These are phyloP conservation scores for Delonix regia DNA, from an alignment of 306 rosid species.

Conservation along the genomic window DNA sequence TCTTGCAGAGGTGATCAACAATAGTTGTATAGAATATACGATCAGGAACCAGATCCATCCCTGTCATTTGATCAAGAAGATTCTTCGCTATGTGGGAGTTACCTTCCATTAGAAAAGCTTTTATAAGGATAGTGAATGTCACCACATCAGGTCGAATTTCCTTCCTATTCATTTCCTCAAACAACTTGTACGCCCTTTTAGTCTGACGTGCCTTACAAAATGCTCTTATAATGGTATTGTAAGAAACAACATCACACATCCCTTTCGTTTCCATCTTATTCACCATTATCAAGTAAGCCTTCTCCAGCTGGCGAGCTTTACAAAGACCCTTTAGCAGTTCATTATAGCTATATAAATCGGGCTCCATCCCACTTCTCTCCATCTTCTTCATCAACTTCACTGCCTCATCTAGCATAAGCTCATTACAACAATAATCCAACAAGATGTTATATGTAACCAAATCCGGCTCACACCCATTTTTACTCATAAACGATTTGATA, in stretches of 20 bases:
- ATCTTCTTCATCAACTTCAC: conserved; percentile 64
- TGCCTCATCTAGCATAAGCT: conserved; percentile 66
- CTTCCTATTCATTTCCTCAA: conserved; percentile 76
- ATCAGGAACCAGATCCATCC: conserved; percentile 65
- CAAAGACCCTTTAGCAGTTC: conserved; percentile 76
- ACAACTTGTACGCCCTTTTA: conserved; percentile 71
- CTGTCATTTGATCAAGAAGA: conserved; percentile 73
- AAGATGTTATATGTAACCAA: conserved; percentile 82
- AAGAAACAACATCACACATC: conserved; percentile 76
- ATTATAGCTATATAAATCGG: conserved; percentile 81
- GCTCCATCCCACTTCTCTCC: conserved; percentile 73
- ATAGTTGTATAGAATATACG: conserved; percentile 66
- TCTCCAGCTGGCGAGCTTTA: conserved; percentile 59
- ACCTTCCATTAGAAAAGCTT: conserved; percentile 76
- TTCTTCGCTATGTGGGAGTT: conserved; percentile 58
- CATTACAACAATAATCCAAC: conserved; percentile 81
- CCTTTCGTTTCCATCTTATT: conserved; percentile 68
- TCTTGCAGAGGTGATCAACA: conserved; percentile 70
- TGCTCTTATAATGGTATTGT: conserved; percentile 70
- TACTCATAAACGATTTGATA: conserved; percentile 72
- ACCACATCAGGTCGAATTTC: conserved; percentile 74
- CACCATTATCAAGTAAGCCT: conserved; percentile 71
- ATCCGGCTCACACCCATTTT: conserved; percentile 74
- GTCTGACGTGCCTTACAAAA: conserved; percentile 58
- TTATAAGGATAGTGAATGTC: conserved; percentile 75